A percentile compares a stretch with the other conserved stretches of the same genome.
phyloP scores from a whole-genome alignment of 2,329 filamentous ascomycete genomes.

The Nannizzia gypsea region DNA sequence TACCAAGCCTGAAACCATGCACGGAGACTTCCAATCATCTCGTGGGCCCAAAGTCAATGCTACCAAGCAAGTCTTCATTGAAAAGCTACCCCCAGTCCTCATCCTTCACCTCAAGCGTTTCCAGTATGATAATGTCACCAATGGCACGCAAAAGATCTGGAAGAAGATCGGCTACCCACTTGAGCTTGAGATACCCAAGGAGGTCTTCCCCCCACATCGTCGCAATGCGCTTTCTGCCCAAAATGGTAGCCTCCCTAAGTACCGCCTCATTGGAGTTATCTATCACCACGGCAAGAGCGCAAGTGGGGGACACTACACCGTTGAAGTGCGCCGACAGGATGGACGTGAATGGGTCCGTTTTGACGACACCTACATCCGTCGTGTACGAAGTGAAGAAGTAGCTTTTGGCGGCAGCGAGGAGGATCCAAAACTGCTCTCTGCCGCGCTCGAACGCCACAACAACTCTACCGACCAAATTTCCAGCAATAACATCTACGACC shows the following conservation, averaged over 20 bases:
- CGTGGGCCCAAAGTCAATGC: slow-evolving; percentile 65
- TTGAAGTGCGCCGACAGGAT: slow-evolving; percentile 90
- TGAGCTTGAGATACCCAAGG: slow-evolving; percentile 83
- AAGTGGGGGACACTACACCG: slow-evolving; percentile 91
- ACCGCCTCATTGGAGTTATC: slow-evolving; percentile 77
- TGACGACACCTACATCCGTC: slow-evolving; percentile 82
- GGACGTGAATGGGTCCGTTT: slow-evolving; percentile 92
- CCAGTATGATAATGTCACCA: slow-evolving; percentile 75
- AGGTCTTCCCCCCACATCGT: slow-evolving; percentile 69
- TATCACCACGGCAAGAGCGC: slow-evolving; percentile 98
- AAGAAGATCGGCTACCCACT: slow-evolving; percentile 94
- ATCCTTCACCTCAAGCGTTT: slow-evolving; percentile 96
- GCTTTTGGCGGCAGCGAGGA: slow-evolving; percentile 76
- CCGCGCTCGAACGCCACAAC: slow-evolving; percentile 56
- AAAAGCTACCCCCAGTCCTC: slow-evolving; percentile 77
- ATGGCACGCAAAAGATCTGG: slow-evolving; percentile 91
- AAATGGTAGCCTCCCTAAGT: slow-evolving; percentile 63
- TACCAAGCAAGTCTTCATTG: slow-evolving; percentile 91
- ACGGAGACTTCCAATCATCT: slow-evolving; percentile 70
- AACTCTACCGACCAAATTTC: slow-evolving; percentile 43
- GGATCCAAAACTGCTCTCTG: slow-evolving; percentile 55
- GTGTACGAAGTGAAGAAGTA: slow-evolving; percentile 77
- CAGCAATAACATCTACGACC: slow-evolving; percentile 60
- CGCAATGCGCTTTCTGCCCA: slow-evolving; percentile 54
- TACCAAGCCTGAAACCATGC: slow-evolving; percentile 70